Evolutionary conservation across 805 yeast species (phyloP).

Genomic region (Saccharomycopsis synnaedendra): DNA sequence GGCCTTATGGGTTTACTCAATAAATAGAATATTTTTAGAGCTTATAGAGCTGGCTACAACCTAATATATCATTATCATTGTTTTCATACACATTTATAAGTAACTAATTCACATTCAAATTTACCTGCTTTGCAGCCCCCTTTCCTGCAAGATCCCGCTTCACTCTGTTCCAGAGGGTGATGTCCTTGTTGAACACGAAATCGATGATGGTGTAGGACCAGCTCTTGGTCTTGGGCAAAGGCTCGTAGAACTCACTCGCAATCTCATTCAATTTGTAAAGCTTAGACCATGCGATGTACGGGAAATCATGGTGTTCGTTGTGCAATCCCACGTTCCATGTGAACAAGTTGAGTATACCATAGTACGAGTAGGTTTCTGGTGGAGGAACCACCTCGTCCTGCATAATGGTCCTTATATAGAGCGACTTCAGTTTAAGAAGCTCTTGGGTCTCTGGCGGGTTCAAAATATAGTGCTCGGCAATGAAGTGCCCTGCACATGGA

Average conservation of each 20-base stretch:
- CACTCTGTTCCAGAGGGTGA: constrained; percentile 72
- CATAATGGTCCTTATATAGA: constrained; percentile 13
- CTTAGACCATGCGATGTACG: constrained; percentile 84
- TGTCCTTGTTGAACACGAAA: constrained; percentile 57
- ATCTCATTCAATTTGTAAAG: constrained; percentile 50
- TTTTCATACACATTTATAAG: background rate
- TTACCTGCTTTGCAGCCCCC: background rate
- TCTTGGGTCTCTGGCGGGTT: constrained; percentile 33
- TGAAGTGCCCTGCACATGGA: constrained; percentile 92
- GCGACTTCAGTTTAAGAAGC: constrained; percentile 3
- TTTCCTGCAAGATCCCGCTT: constrained; percentile 33
- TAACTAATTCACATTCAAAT: constrained; percentile 10
- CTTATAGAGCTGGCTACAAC: too few species aligned
- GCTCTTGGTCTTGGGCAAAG: constrained; percentile 62
- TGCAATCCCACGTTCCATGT: constrained; percentile 94
- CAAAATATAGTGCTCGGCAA: constrained; percentile 85
- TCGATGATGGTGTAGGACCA: constrained; percentile 72
- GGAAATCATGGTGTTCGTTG: constrained; percentile 93
- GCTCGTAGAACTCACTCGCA: constrained; percentile 74
- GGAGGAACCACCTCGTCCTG: constrained; percentile 33
- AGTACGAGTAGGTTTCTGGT: constrained; percentile 78
- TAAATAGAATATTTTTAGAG: too few species aligned
- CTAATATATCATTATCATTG: too few species aligned
- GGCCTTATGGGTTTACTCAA: too few species aligned
- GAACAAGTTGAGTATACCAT: constrained; percentile 64